Percentiles rank a stretch among this genome's conserved stretches.
Evolutionary conservation across 169 alveolate genomes (phyloP).

Genomic region (Eimeria maxima): DNA sequence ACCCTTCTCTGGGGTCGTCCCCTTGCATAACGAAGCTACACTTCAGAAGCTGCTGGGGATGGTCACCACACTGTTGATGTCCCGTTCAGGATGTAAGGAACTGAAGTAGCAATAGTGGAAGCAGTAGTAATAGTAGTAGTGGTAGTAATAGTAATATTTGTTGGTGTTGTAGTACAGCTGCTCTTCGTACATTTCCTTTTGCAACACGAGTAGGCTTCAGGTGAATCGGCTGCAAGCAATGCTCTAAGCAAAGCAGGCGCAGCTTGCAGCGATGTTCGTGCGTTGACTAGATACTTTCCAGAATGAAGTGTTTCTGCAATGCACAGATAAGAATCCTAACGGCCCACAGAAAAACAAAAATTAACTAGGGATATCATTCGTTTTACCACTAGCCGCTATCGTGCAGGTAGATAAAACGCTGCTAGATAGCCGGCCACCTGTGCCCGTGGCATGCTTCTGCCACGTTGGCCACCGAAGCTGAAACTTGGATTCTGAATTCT

Average conservation of each 20-base stretch:
- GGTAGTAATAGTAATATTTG: too few relatives aligned
- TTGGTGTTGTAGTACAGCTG: too few relatives aligned
- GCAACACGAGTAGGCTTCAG: not conserved
- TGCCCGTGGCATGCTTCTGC: not conserved
- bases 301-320: not conserved
- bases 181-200: not conserved
- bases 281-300: not conserved
- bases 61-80: constrained; percentile 23
- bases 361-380: not conserved
- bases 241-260: not conserved
- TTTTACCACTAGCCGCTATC: constrained; percentile 2
- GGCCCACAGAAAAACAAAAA: not conserved
- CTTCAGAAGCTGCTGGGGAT: constrained; percentile 32
- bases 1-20: not conserved
- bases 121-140: not conserved
- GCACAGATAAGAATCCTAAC: not conserved
- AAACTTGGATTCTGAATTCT: not conserved
- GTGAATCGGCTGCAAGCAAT: not conserved
- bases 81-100: constrained; percentile 36
- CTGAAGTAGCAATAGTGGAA: not conserved
- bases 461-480: not conserved
- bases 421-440: not conserved
- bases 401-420: not conserved
- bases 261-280: not conserved
- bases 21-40: not conserved